A percentile compares a stretch with the other conserved stretches of the same genome.
phyloP scores from a whole-genome alignment of 1,284 basidiomycete genomes.

The Phenoliferia sp. region DNA sequence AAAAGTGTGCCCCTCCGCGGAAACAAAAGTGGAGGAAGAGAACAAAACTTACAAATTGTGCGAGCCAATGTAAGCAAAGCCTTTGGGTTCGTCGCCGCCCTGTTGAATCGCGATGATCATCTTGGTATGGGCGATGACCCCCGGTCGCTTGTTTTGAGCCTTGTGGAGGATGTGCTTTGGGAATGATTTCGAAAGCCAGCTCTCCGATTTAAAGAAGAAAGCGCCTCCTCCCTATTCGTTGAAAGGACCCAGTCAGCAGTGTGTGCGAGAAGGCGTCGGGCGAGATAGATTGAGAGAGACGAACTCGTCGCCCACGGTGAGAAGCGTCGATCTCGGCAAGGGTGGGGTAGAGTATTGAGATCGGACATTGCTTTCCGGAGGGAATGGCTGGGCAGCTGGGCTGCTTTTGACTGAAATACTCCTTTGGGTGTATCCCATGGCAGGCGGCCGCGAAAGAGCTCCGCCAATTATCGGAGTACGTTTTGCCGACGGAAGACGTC shows the following conservation, averaged over 20 bases:
- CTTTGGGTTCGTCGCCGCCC: constrained; percentile 8
- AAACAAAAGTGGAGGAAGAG: neutral
- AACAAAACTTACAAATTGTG: constrained; percentile 28
- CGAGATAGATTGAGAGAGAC: neutral
- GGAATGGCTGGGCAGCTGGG: neutral
- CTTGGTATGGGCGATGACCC: constrained; percentile 27
- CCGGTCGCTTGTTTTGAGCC: constrained; percentile 19
- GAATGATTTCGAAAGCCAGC: constrained; percentile 6
- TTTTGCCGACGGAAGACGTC: constrained; percentile 24
- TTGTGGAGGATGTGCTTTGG: constrained; percentile 17
- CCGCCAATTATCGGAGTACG: constrained; percentile 14
- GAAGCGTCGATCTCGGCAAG: constrained; percentile 11
- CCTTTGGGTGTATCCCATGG: constrained; percentile 8
- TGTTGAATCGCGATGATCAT: constrained; percentile 25
- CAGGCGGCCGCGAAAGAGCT: constrained; percentile 18
- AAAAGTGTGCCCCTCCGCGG: neutral
- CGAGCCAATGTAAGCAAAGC: constrained; percentile 27
- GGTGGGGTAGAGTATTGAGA: constrained; percentile 31
- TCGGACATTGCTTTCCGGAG: constrained; percentile 1
- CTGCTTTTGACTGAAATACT: constrained; percentile 10
- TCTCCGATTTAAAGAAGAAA: constrained; percentile 18
- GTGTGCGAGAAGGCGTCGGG: neutral
- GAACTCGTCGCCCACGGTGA: constrained; percentile 3
- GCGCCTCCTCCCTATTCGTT: constrained; percentile 19
- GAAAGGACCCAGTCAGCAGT: neutral